phyloP scores from a whole-genome alignment of 225 moss, liverwort and hornwort genomes.

The Antitrichia curtipendula region DNA sequence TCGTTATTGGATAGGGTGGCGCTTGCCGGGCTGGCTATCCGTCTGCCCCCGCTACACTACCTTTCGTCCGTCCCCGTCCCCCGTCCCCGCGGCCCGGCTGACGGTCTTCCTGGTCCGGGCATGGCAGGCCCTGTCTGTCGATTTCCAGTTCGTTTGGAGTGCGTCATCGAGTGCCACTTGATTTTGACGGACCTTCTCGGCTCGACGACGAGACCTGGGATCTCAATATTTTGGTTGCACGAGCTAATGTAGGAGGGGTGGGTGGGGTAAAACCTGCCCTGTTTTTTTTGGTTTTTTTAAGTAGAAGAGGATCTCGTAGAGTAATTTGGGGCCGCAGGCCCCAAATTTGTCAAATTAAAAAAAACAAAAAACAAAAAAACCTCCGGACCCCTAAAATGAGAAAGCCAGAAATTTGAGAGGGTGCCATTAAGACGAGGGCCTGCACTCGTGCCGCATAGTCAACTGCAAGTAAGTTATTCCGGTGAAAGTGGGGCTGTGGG shows the following conservation, averaged over 20 bases:
- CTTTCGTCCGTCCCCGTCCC: not conserved
- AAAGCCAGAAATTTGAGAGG: no score
- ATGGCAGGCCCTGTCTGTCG: not conserved
- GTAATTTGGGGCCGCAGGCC: no score
- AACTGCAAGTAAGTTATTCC: not conserved
- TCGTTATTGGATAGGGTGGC: not conserved
- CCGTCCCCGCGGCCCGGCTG: not conserved
- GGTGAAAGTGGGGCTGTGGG: not conserved
- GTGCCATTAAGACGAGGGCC: no score
- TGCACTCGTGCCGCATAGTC: not conserved
- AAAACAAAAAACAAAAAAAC: no score
- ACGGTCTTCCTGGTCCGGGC: not conserved
- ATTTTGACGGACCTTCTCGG: not conserved
- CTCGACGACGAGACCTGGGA: no score
- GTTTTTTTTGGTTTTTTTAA: no score
- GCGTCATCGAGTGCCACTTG: not conserved
- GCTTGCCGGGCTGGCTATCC: not conserved
- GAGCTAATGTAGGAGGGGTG: no score
- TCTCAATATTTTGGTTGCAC: no score
- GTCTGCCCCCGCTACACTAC: not conserved
- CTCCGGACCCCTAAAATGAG: no score
- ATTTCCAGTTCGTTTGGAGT: not conserved
- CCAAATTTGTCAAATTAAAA: no score
- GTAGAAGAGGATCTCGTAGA: no score
- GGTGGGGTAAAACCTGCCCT: no score